Evolutionary conservation across 2,329 filamentous ascomycete species (phyloP).

Genomic region (Venturia effusa): DNA sequence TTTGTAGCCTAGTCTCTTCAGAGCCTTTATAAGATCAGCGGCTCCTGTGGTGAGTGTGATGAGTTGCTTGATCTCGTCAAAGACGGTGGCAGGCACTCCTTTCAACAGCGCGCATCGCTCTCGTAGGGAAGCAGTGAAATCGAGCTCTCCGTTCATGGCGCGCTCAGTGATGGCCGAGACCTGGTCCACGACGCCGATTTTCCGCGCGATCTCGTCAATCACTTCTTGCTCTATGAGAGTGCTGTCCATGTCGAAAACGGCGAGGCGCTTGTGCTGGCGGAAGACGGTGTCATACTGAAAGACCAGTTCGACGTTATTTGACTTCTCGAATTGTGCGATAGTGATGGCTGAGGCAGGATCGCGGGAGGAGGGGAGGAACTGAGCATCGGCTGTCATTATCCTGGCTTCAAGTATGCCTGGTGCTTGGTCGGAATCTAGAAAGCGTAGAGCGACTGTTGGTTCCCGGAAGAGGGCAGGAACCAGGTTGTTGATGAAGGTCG

Average conservation of each 20-base stretch:
- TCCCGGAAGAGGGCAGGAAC: not conserved
- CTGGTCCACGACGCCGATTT: slow-evolving; percentile 67
- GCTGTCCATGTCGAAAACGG: slow-evolving; percentile 98
- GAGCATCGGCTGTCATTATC: not conserved
- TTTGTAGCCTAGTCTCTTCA: slow-evolving; percentile 72
- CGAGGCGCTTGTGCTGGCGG: slow-evolving; percentile 70
- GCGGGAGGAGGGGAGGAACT: not conserved
- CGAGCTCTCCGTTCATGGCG: slow-evolving; percentile 92
- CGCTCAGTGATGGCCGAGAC: slow-evolving; percentile 84
- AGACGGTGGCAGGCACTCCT: slow-evolving; percentile 68
- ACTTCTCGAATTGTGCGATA: not conserved
- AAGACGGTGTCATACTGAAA: slow-evolving; percentile 65
- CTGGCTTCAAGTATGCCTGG: not conserved
- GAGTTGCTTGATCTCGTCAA: slow-evolving; percentile 61
- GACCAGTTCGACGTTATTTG: slow-evolving; percentile 27
- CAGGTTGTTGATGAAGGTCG: not conserved
- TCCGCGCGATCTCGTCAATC: slow-evolving; percentile 85
- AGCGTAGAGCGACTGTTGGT: not conserved
- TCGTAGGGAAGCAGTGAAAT: slow-evolving; percentile 75
- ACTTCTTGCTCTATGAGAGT: slow-evolving; percentile 96
- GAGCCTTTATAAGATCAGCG: slow-evolving; percentile 56
- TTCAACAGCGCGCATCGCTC: slow-evolving; percentile 72
- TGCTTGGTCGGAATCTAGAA: not conserved
- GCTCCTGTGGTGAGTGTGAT: slow-evolving; percentile 79
- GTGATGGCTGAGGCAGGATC: not conserved